Base-by-base conservation (phyloP, 2,329 filamentous ascomycete species). In the Aspergillus fructus region DNA sequence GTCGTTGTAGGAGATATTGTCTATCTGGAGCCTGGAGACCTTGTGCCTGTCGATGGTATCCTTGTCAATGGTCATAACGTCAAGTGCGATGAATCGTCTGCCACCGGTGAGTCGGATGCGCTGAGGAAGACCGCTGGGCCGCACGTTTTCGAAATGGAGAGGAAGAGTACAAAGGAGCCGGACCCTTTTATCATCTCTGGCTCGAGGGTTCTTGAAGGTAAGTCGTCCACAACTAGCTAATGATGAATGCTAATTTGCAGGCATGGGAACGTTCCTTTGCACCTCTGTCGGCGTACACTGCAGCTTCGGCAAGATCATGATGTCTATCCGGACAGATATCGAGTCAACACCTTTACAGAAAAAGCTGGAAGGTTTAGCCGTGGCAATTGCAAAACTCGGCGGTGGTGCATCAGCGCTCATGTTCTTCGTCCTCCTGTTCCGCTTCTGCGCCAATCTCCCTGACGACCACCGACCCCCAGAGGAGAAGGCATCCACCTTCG, bases 101-200 rank as follows among this genome's bases (percentile, higher is more conserved):
- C 88, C 5, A 91, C 89, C 8, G 89, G 89, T 59, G 89, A 92
- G 74, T 90, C 89, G 0, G 88, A 90, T 59, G 73, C 90, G 9
- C 76, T 92, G 34, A 86, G 84, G 66, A 93, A 93, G 73, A 81
- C 78, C 1, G 71, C 83, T 2, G 87, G 81, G 2, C 83, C 85
- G 24, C 86, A 89, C 11, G 87, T 87, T 19, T 87, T 83, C 68
- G 80, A 80, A 30, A 81, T 85, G 4, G 27, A 30, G 87, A 89
- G 61, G 82, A 87, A 60, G 79, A 82, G 47, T 79, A 85, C 58
- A 79, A 86, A 51, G 79, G 89, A 89, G 66, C 77, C 89, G 59
- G 90, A 93, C 64, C 90, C 90, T 0, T 93, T 93, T 72, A 91
- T 93, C 60, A 79, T 93, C 3, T 93, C 89, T 21, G 90, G 90